These are phyloP conservation scores for Pachysandra terminalis DNA, from an alignment of 164 flowering plant species.

Conservation along the genomic window DNA sequence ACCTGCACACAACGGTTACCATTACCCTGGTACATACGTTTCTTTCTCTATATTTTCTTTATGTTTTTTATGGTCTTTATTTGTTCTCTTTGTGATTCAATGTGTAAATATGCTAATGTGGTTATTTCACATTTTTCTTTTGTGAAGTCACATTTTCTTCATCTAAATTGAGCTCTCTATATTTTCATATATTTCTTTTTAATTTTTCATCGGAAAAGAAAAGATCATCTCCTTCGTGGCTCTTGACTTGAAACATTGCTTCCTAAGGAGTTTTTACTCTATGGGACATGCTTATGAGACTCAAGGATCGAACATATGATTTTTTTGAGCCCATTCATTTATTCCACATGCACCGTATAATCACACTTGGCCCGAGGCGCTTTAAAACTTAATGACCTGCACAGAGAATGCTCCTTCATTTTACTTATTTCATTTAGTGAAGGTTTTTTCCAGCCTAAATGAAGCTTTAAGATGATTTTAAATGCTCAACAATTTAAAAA, in stretches of 20 bases:
- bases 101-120: background rate
- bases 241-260: no score
- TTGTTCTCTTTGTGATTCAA: no score
- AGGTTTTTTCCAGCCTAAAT: no score
- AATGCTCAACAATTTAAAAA: no score
- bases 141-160: background rate
- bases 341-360: background rate
- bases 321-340: no score
- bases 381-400: no score
- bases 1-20: conserved; percentile 81
- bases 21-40: conserved; percentile 70
- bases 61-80: background rate
- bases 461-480: no score
- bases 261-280: no score
- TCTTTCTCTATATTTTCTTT: background rate
- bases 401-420: background rate
- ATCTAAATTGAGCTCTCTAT: background rate
- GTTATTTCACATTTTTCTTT: background rate
- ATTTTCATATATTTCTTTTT: no score
- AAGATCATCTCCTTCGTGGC: no score
- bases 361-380: background rate
- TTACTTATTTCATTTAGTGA: background rate
- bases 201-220: background rate
- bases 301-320: no score
- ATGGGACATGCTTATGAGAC: no score